Evolutionary conservation across 2,329 filamentous ascomycete genomes (phyloP), one percentile per base, ranked within the genome.

Genomic region (Setomelanomma holmii): DNA sequence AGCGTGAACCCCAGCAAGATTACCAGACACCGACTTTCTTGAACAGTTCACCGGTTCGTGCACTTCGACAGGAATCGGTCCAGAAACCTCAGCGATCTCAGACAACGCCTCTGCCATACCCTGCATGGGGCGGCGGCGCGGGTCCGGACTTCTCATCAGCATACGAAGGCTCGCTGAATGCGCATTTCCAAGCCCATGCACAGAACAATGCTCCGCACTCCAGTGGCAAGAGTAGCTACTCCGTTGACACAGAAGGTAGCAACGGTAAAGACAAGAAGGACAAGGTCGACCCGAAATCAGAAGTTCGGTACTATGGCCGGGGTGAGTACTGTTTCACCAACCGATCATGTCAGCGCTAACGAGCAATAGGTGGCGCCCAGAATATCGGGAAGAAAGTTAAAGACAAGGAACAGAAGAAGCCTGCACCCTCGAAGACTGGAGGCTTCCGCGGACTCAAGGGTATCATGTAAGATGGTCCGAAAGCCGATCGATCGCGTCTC

Each of bases 271-370:
- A 57, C 1, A 74, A 74, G 44, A 79, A 76, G 60, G 72, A 75
- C 10, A 83, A 78, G 61, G 78, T 80, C 2, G 76, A 76, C 38
- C 68, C 77, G 10, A 78, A 78, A 47, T 79, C 78, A 48, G 79
- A 84, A 58, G 72, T 81, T 16, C 73, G 83, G 48, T 74, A 83
- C 19, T 83, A 81, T 63, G 82, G 83, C 42, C 75, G 83, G 76
- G 83, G 83, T 84, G 61, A 75, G 80, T 75, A 30, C 19, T 36
- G 20, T 40, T 17, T 17, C 30, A 20, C 46, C 39, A 41, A 35
- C 23, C 3, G 20, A 19, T 36, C 38, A 59, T 11, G 49, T 60
- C 76, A 5, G 74, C 80, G 50, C 63, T 73, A 59, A 71, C 40
- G 42, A 49, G 59, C 51, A 40, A 56, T 58, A 80, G 78, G 78